Evolutionary conservation across 768 basidiomycete genomes (phyloP), one percentile per base, ranked within the genome.

Genomic region (Multifurca ochricompacta): DNA sequence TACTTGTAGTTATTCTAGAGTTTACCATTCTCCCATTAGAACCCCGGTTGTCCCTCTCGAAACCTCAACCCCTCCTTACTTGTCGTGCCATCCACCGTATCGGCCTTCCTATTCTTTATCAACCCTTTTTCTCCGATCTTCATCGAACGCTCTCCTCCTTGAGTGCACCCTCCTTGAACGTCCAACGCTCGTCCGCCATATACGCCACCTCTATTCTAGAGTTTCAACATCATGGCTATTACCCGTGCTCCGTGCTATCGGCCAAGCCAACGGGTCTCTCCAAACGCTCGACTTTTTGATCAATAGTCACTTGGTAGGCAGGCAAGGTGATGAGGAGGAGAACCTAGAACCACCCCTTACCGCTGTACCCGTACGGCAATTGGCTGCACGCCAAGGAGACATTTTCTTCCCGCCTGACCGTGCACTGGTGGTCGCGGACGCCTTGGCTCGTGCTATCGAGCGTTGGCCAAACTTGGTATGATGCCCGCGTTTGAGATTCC

Each of bases 391-490:
- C 44, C 39, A 23, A 7, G 56, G 39, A 30, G 7, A 6, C 18
- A 6, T 13, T 18, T 28, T 39, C n/a, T 23, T 36, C 6, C n/a
- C 23, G 25, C 32, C 4, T 19, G 23, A 21, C 30, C 5, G 19
- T n/a, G 31, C 28, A 13, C 30, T 44, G 35, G 11, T 13, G 13
- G 10, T 41, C 32, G 37, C 32, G 31, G 25, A n/a, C 32, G 19
- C 32, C 23, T 35, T 56, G 30, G 49, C 55, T 0, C 37, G 27
- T 27, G 51, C 45, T 25, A 41, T 57, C n/a, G 39, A 47, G 9
- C 31, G 45, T 36, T 57, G 56, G 56, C 36, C 44, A 52, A 41
- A 49, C 45, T 9, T 57, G 56, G 56, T 57, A 48, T n/a, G 44
- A n/a, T 3, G 25, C 23, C 6, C 25, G 41, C 7, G 9, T 32